Evolutionary conservation across 139 green algal species (phyloP), one percentile per base, ranked within the genome.

Genomic region (Closterium sp.): DNA sequence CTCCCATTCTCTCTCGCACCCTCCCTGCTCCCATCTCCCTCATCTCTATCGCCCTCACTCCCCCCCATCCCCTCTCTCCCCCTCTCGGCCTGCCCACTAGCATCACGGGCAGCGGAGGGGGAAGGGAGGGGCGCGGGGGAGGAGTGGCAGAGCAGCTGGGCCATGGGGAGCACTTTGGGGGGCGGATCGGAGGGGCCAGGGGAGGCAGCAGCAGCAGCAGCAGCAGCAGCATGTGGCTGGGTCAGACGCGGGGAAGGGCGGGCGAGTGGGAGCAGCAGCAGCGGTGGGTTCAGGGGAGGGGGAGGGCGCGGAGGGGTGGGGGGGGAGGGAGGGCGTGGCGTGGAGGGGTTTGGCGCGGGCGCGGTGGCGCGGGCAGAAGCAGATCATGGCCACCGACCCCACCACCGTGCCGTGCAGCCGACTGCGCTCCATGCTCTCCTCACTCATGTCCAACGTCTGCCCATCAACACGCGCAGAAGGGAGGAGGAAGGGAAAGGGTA

Each of bases 321-420:
- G 28, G 21, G 85, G 28, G n/a, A 32, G 85, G 28, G 85, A 30
- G 28, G 85, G 85, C 62, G 62, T 79, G 85, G 28, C n/a, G 85
- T 32, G 85, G 28, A 87, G 85, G n/a, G n/a, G 17, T 28, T 70
- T 70, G 42, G 70, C 31, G 29, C 89, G 38, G 88, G 89, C 70
- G 79, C 42, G 86, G 93, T 97, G 96, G 42, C 92, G 94, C 2
- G 89, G 93, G 93, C 96, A 97, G 94, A 95, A 97, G 92, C 94
- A 97, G 21, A 95, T 86, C 28, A 97, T 91, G 0, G 91, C 89
- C 1, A 91, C 89, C 4, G 85, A 87, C 19, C 85, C 85, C 85
- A 87, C 28, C 85, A 89, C 31, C 11, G 86, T 42, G 27, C 30
- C 86, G 19, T 45, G 31, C 31, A 89, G 86, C 31, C 22, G 42